Evolutionary conservation across 2,329 filamentous ascomycete genomes (phyloP), one percentile per base, ranked within the genome.

Genomic region (Hirsutella rhossiliensis): DNA sequence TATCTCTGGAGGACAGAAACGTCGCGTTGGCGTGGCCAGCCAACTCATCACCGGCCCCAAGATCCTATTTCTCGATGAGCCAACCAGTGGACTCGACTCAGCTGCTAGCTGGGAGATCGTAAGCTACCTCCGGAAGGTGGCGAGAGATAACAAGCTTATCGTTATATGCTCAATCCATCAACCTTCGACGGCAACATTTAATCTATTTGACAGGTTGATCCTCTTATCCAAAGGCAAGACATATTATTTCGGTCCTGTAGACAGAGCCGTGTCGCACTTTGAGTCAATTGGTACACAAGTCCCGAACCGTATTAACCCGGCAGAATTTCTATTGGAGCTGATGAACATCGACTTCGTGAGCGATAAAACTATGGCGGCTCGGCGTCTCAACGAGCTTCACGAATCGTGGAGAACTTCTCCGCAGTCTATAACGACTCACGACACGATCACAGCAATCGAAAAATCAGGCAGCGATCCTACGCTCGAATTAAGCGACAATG

Each of bases 121-220:
- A 44, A 80, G 71, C 2, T 87, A 85, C 58, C 73, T 90, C 40
- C 78, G 74, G 56, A 67, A 70, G 12, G 71, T 88, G 29, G 84
- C 80, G 1, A 74, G 71, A 56, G 71, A 73, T 48, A 77, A 86
- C 56, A 82, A 82, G 47, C 69, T 92, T 47, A 78, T 92, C 46
- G 78, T 92, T 28, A 79, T 94, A 46, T 83, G 83, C 4, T 87
- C 82, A 34, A 90, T 94, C 48, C 87, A 94, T 58, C 87, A 94
- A 56, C 87, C 87, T 0, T 90, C 85, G 0, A 85, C 85, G 0
- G 74, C 80, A 0, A 89, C 83, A 0, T 94, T 88, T 53, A 74
- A 82, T 48, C 74, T 88, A 12, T 92, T 94, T 52, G 86, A 94
- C 58, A 86, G 84, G 57, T 66, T 94, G 0, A 66, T 86, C 32